Conservation (phyloP, 306 rosid genomes). For the Prunus mira region DNA sequence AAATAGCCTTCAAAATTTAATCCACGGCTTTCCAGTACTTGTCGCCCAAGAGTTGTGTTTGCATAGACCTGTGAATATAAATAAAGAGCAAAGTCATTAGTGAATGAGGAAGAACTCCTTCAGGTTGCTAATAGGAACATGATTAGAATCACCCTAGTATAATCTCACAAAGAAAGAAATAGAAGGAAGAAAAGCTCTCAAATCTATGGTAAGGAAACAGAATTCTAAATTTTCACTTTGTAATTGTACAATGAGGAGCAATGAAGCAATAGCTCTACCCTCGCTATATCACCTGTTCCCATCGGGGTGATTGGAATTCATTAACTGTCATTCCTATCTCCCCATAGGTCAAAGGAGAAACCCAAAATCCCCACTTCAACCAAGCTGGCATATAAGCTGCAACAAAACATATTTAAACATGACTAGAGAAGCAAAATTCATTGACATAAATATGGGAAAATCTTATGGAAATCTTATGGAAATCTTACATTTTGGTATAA, state of each 20-base stretch:
- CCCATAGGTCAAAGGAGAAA: constrained; percentile 34
- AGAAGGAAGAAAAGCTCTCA: not conserved
- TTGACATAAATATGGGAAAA: not conserved
- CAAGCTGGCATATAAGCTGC: constrained; percentile 41
- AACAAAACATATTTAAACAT: constrained; percentile 1
- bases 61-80: constrained; percentile 15
- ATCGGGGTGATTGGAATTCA: constrained; percentile 31
- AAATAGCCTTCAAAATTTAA: constrained; percentile 24
- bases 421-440: not conserved
- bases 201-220: not conserved
- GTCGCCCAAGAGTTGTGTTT: constrained; percentile 32
- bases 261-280: not conserved
- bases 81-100: not conserved
- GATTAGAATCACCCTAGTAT: not conserved
- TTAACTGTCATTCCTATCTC: constrained; percentile 33
- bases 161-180: not conserved
- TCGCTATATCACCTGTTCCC: constrained; percentile 22
- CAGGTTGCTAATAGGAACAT: not conserved
- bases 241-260: not conserved
- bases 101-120: not conserved
- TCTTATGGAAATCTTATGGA: not conserved
- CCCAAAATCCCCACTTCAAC: constrained; percentile 38
- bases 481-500: constrained; percentile 25
- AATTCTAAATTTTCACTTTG: not conserved
- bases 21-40: constrained; percentile 42